Evolutionary conservation across 495 filamentous ascomycete genomes (phyloP).

Genomic region (Oleoguttula mirabilis): DNA sequence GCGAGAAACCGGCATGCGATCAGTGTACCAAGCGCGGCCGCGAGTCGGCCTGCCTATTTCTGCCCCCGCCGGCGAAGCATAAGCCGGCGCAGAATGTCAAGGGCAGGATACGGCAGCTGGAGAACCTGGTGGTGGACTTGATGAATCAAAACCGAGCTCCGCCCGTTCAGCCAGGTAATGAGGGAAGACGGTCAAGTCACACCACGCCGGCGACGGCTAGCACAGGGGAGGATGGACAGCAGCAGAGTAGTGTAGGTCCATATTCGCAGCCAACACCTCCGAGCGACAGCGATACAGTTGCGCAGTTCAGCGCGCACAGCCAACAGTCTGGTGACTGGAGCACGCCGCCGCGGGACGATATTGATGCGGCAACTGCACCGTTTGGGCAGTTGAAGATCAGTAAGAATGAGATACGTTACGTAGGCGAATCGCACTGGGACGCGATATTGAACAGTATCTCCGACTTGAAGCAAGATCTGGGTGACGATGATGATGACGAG

Average conservation of each 20-base stretch:
- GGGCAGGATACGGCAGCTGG: conserved; percentile 30
- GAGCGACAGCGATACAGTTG: conserved; percentile 12
- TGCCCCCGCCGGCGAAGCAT: conserved; percentile 25
- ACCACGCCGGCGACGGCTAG: background rate
- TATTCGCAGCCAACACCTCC: conserved; percentile 17
- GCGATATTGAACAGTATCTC: conserved; percentile 58
- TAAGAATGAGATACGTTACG: conserved; percentile 67
- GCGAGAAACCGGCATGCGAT: conserved; percentile 28
- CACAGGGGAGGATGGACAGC: background rate
- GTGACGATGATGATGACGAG: conserved; percentile 15
- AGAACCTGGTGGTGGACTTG: conserved; percentile 22
- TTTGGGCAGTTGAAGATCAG: conserved; percentile 83
- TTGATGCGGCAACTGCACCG: conserved; percentile 50
- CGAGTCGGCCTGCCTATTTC: conserved; percentile 22
- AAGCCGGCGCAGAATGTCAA: conserved; percentile 30
- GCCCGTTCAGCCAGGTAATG: background rate
- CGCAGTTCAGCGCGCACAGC: conserved; percentile 2
- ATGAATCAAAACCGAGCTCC: conserved; percentile 15
- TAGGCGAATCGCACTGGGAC: conserved; percentile 85
- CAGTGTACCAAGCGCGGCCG: conserved; percentile 30
- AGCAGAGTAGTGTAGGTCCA: background rate
- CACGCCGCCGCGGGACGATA: conserved; percentile 37
- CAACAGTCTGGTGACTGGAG: background rate
- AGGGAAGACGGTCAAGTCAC: background rate
- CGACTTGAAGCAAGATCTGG: conserved; percentile 20